These are phyloP conservation scores for Spinacia oleracea DNA, from an alignment of 179 eudicot species.

Conservation along the genomic window DNA sequence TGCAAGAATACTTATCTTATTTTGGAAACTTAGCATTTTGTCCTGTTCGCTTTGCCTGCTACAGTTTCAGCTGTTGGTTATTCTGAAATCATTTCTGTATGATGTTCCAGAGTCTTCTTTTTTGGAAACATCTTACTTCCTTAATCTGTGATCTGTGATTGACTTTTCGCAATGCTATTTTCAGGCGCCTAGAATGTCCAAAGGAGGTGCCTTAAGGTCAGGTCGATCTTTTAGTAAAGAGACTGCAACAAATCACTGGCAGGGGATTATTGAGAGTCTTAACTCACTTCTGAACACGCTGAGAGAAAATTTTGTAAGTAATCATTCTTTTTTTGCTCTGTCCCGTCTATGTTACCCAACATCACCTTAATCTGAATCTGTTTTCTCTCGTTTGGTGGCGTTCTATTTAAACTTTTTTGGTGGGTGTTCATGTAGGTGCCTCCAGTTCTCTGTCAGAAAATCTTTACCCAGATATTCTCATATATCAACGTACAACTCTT, in stretches of 20 bases:
- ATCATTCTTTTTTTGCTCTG: neutral
- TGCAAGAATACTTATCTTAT: neutral
- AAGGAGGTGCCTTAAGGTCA: constrained; percentile 44
- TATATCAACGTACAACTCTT: constrained; percentile 78
- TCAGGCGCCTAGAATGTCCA: constrained; percentile 41
- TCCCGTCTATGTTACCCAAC: neutral
- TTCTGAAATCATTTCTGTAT: neutral
- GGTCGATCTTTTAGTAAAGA: constrained; percentile 44
- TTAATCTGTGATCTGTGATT: neutral
- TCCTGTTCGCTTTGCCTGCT: neutral
- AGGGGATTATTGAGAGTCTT: constrained; percentile 51
- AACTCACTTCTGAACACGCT: constrained; percentile 53
- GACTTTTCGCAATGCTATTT: neutral
- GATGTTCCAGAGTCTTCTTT: neutral
- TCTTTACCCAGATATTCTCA: constrained; percentile 65
- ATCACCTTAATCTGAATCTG: neutral
- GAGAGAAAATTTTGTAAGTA: constrained; percentile 70
- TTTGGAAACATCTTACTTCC: neutral
- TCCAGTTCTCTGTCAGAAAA: constrained; percentile 64
- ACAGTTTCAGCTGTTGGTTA: neutral
- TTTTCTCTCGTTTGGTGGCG: neutral
- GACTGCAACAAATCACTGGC: constrained; percentile 55
- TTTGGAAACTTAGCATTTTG: neutral
- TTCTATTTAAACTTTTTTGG: constrained; percentile 10
- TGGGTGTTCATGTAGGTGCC: constrained; percentile 50